These are phyloP conservation scores for Diutina ranongensis DNA, from an alignment of 1,139 yeast species.

Conservation along the genomic window DNA sequence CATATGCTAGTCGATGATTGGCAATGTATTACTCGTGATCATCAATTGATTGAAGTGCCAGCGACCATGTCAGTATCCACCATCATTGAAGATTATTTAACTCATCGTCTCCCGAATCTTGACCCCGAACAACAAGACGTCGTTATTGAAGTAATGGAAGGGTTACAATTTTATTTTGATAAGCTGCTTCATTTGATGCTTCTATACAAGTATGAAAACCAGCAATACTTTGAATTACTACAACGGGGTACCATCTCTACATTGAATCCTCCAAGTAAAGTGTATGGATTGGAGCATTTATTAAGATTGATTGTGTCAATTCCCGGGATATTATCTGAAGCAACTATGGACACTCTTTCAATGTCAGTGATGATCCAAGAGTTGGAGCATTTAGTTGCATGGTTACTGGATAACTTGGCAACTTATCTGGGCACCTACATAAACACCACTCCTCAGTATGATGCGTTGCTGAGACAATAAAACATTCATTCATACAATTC, in stretches of 20 bases:
- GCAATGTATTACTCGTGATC: conserved; percentile 79
- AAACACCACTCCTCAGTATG: conserved; percentile 54
- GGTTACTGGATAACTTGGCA: conserved; percentile 36
- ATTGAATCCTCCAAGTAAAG: conserved; percentile 7
- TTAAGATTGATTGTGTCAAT: conserved; percentile 62
- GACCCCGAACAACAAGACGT: conserved; percentile 29
- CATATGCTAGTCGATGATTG: conserved; percentile 79
- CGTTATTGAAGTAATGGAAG: conserved; percentile 54
- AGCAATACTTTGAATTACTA: conserved; percentile 56
- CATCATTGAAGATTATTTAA: conserved; percentile 39
- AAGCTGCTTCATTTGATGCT: conserved; percentile 60
- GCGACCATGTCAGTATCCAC: conserved; percentile 36
- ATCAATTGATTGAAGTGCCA: conserved; percentile 56
- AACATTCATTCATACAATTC: not conserved
- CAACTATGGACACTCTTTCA: conserved; percentile 73
- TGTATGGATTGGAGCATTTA: conserved; percentile 75
- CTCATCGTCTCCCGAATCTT: conserved; percentile 10
- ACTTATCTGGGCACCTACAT: conserved; percentile 37
- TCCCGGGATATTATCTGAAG: conserved; percentile 70
- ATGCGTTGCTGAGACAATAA: conserved; percentile 17
- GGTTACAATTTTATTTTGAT: conserved; percentile 70
- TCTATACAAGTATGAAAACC: conserved; percentile 74
- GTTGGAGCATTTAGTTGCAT: conserved; percentile 42
- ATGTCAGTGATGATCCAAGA: conserved; percentile 34
- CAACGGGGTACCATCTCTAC: conserved; percentile 18